Evolutionary conservation across 176 grass and related monocot genomes (phyloP).

Genomic region (Aegilops bicornis): DNA sequence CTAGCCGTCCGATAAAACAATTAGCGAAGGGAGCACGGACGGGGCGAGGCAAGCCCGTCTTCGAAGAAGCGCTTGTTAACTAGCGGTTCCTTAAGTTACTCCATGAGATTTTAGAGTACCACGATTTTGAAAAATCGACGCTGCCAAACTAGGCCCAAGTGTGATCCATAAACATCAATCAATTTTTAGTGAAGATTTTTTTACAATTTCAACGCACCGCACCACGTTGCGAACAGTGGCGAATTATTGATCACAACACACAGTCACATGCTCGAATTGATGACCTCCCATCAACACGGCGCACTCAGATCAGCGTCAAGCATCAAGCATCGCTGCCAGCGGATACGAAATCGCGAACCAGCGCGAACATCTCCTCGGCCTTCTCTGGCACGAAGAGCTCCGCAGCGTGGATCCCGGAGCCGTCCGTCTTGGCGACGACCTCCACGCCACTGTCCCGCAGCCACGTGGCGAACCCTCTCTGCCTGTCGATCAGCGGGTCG

Average conservation of each 20-base stretch:
- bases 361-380: slow-evolving; percentile 44
- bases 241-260: neutral
- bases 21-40: too few relatives aligned
- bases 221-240: neutral
- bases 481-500: slow-evolving; percentile 76
- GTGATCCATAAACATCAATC: too few relatives aligned
- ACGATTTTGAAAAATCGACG: too few relatives aligned
- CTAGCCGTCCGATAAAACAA: too few relatives aligned
- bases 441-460: slow-evolving; percentile 43
- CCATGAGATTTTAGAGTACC: too few relatives aligned
- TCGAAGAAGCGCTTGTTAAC: too few relatives aligned
- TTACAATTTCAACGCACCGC: neutral
- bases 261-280: neutral
- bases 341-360: slow-evolving; percentile 53
- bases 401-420: slow-evolving; percentile 49
- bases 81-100: too few relatives aligned
- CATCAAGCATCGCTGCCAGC: slow-evolving; percentile 20
- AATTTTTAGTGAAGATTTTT: neutral
- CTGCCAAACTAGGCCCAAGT: too few relatives aligned
- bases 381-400: slow-evolving; percentile 67
- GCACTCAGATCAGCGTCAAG: slow-evolving; percentile 1
- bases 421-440: slow-evolving; percentile 47
- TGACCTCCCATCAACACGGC: neutral
- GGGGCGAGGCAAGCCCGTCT: too few relatives aligned
- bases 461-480: slow-evolving; percentile 50